Conservation (phyloP, 179 eudicot species). For the Spergularia azorica region DNA sequence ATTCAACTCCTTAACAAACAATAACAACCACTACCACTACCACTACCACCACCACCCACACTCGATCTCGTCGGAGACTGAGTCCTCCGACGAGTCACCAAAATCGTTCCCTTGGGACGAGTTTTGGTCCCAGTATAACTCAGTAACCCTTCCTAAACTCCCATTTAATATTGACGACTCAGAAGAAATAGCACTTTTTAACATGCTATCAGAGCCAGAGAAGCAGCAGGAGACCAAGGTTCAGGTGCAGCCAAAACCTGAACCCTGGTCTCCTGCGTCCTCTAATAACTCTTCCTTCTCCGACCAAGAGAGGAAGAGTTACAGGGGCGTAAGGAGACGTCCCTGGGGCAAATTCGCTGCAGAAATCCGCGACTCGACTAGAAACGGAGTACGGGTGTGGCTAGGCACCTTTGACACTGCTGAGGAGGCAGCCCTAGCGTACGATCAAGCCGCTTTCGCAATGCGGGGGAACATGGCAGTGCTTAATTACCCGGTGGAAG, state of each 20-base stretch:
- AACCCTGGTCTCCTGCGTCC: conserved; percentile 27
- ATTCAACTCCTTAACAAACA: neutral
- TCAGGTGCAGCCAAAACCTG: conserved; percentile 10
- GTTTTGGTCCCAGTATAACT: conserved; percentile 28
- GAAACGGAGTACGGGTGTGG: conserved; percentile 82
- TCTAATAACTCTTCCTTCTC: conserved; percentile 14
- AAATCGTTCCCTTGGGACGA: conserved; percentile 38
- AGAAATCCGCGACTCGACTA: conserved; percentile 84
- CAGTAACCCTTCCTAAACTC: conserved; percentile 30
- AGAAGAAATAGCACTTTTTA: conserved; percentile 54
- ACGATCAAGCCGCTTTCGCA: conserved; percentile 88
- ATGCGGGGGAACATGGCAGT: conserved; percentile 70
- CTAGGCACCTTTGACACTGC: conserved; percentile 81
- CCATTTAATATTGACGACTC: conserved; percentile 62
- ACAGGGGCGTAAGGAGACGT: conserved; percentile 75
- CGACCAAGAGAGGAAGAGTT: conserved; percentile 27
- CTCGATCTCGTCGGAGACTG: conserved; percentile 25
- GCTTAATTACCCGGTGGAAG: conserved; percentile 72
- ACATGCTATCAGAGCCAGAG: conserved; percentile 38
- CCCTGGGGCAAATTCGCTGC: conserved; percentile 98
- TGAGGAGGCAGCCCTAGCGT: conserved; percentile 83
- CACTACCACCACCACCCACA: conserved; percentile 9
- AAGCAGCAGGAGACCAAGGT: conserved; percentile 5
- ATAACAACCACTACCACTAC: conserved; percentile 5
- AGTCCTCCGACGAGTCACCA: conserved; percentile 27